A percentile compares a stretch with the other conserved stretches of the same genome.
Evolutionary conservation across 176 grass and related monocot genomes (phyloP).

Genomic region (Phoenix dactylifera): DNA sequence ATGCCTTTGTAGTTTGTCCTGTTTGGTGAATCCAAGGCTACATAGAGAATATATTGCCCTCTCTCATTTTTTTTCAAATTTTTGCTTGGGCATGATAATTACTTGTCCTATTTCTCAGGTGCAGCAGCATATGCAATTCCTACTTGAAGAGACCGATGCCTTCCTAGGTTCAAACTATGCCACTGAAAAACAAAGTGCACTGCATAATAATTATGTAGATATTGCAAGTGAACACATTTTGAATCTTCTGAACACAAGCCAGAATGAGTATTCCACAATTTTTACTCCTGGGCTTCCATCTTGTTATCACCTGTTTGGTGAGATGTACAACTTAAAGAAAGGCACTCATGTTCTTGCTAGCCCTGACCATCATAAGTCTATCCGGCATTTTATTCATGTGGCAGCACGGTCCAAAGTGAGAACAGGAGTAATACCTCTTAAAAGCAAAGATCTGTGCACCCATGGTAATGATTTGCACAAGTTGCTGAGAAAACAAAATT

Average conservation of each 20-base stretch:
- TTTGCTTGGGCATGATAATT: no score
- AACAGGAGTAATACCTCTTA: neutral
- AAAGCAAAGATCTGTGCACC: neutral
- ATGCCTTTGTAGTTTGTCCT: no score
- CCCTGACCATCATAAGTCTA: neutral
- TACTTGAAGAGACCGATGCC: neutral
- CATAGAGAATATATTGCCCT: no score
- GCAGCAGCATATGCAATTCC: neutral
- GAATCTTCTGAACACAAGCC: slow-evolving; percentile 2
- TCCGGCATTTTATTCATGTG: neutral
- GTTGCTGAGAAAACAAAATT: neutral
- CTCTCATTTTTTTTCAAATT: no score
- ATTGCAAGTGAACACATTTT: neutral
- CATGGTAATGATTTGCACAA: neutral
- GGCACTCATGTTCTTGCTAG: neutral
- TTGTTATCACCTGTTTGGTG: neutral
- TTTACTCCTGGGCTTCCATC: neutral
- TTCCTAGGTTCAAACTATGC: neutral
- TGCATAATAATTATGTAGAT: neutral
- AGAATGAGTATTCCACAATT: neutral
- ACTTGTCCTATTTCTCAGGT: neutral
- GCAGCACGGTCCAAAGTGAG: neutral
- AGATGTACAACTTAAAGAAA: neutral
- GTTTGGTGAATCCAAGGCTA: no score
- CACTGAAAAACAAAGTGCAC: neutral